Base-by-base conservation (phyloP, 1,284 basidiomycete species). In the Apiotrichum gracile region DNA sequence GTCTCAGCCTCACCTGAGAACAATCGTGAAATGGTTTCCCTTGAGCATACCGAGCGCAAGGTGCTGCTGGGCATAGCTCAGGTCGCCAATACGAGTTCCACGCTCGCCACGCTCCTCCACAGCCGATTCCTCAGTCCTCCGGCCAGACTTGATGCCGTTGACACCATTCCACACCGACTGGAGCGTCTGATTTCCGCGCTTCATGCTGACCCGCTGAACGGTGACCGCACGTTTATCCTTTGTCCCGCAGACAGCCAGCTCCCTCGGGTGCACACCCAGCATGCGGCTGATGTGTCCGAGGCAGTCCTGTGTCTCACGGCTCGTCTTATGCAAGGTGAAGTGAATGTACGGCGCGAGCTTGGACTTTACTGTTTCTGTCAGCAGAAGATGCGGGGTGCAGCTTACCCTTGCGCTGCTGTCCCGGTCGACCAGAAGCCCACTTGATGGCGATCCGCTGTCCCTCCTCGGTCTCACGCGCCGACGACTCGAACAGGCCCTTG, bases 151-250 rank as follows among this genome's bases (percentile, higher is more conserved):
- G 42, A 86, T 70, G 42, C 83, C 82, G 72, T 92, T 92, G 4
- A 82, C 82, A 35, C 83, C 75, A 61, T 79, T 85, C 90, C 91
- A 94, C 2, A 97, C 82, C 47, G 91, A 84, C 56, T 88, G 85
- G 1, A 93, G 81, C 0, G 84, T 88, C 72, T 87, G 86, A 49
- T 82, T 82, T 19, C 85, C 84, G 16, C 96, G 81, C 54, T 85
- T 84, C 16, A 97, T 73, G 8, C 89, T 87, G 13, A 97, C 91
- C 0, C 91, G 83, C 71, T 99, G 96, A 1, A 91, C 85, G 0
- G 94, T 98, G 6, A 97, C 89, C 0, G 91, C 94, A 39, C 96
- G 86, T 73, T 97, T 98, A 76, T 99, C 96, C 72, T 99, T 99
- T 4, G 96, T 99, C 0, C 96, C 96, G 6, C 92, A 91, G 14